Evolutionary conservation across 495 filamentous ascomycete species (phyloP), one percentile per base, ranked within the genome.

Genomic region (Pyronema omphalodes): DNA sequence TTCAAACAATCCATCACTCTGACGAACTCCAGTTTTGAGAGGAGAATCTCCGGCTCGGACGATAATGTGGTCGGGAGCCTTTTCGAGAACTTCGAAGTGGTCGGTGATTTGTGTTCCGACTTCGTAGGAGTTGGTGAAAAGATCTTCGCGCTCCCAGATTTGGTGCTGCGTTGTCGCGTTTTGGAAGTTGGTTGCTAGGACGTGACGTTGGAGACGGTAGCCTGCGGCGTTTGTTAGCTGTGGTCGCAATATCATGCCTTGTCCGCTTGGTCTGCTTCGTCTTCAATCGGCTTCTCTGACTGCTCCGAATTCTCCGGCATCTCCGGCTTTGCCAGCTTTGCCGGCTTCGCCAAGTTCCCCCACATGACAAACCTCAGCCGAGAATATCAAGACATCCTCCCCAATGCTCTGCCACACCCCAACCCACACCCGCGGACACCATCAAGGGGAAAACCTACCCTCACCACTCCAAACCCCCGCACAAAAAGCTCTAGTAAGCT

Each of bases 71-170:
- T 74, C 74, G 7, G 75, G 69, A 14, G 73, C 76, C 65, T 82
- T 80, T 55, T 77, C 75, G 2, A 87, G 67, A 0, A 87, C 81
- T 66, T 87, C 80, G 65, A 87, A 86, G 67, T 87, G 82, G 62
- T 87, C 82, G 23, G 79, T 82, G 59, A 85, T 75, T 33, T 74
- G 64, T 17, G 81, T 81, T 23, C 81, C 81, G 37, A 73, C 67
- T 23, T 78, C 72, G 64, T 82, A 87, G 36, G 56, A 69, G 33
- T 70, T 75, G 14, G 59, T 47, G 17, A 70, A 60, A 0, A 87
- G 71, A 37, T 80, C 75, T 6, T 69, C 62, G 18, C 63, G 68
- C 5, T 71, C 68, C 83, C 83, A 86, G 17, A 86, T 75, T 57
- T 84, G 75, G 51, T 67, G 54, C 19, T 76, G 70, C 6, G 81